Conservation (phyloP, 805 yeast genomes). For the Saturnispora zaruensis region DNA sequence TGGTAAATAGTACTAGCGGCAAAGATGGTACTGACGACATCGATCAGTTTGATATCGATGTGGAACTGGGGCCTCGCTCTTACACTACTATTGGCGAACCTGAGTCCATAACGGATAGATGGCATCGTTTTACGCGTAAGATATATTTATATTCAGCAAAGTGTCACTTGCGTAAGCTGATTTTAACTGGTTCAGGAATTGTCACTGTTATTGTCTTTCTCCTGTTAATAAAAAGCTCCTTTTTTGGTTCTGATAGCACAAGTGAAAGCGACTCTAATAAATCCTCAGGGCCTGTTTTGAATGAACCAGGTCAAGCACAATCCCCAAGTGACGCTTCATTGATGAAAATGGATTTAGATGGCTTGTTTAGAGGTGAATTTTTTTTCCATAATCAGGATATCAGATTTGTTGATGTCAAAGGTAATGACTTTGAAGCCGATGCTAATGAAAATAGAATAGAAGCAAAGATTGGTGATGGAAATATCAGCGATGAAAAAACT, state of each 20-base stretch:
- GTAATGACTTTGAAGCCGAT: not conserved
- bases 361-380: slow-evolving; percentile 1
- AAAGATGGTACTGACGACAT: not conserved
- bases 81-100: slow-evolving; percentile 1
- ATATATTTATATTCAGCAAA: not conserved
- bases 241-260: not conserved
- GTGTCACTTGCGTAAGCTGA: not conserved
- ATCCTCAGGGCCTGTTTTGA: not conserved
- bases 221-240: not conserved
- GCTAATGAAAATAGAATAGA: not conserved
- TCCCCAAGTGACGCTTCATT: not conserved
- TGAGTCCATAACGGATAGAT: not conserved
- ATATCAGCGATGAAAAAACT: not conserved
- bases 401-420: slow-evolving; percentile 2
- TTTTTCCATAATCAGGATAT: not conserved
- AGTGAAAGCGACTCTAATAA: no score
- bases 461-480: not conserved
- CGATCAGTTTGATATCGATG: slow-evolving; percentile 21
- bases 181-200: not conserved
- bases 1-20: no score
- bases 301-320: not conserved
- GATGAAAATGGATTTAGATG: not conserved
- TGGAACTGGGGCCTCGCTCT: slow-evolving; percentile 7
- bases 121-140: not conserved
- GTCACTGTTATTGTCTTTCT: not conserved